Percentiles rank a stretch among this genome's conserved stretches.
phyloP scores from a whole-genome alignment of 768 basidiomycete genomes.

The Cubamyces lactineus region DNA sequence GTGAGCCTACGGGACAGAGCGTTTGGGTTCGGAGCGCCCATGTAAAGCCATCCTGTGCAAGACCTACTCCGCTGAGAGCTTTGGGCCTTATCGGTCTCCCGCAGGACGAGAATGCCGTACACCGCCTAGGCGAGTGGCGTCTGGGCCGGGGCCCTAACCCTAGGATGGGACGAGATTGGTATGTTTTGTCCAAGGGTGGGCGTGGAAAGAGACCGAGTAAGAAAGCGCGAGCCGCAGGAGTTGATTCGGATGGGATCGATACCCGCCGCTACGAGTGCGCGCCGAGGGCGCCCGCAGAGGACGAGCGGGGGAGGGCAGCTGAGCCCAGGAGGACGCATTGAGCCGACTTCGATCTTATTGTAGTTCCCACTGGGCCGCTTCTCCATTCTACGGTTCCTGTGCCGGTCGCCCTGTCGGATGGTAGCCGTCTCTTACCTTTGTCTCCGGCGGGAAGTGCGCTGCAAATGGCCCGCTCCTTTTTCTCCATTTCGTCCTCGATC shows the following conservation, averaged over 20 bases:
- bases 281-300: conserved; percentile 6
- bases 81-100: conserved; percentile 19
- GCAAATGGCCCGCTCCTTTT: conserved; percentile 24
- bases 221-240: conserved; percentile 16
- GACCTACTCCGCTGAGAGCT: neutral
- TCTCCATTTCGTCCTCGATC: conserved; percentile 15
- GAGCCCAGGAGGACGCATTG: conserved; percentile 23
- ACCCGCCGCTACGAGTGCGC: conserved; percentile 6
- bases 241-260: conserved; percentile 20
- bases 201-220: conserved; percentile 2
- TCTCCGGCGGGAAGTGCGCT: conserved; percentile 25
- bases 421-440: conserved; percentile 18
- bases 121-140: conserved; percentile 1
- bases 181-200: conserved; percentile 13
- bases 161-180: conserved; percentile 11
- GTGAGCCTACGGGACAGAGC: neutral
- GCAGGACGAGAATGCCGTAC: conserved; percentile 11
- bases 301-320: conserved; percentile 10
- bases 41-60: neutral
- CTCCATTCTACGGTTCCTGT: conserved; percentile 28
- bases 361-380: conserved; percentile 23
- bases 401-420: conserved; percentile 18
- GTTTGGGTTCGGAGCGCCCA: conserved; percentile 1
- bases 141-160: conserved; percentile 19
- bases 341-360: conserved; percentile 16